Evolutionary conservation across 129 eudicot genomes (phyloP).

Genomic region (Pulicaria dysenterica): DNA sequence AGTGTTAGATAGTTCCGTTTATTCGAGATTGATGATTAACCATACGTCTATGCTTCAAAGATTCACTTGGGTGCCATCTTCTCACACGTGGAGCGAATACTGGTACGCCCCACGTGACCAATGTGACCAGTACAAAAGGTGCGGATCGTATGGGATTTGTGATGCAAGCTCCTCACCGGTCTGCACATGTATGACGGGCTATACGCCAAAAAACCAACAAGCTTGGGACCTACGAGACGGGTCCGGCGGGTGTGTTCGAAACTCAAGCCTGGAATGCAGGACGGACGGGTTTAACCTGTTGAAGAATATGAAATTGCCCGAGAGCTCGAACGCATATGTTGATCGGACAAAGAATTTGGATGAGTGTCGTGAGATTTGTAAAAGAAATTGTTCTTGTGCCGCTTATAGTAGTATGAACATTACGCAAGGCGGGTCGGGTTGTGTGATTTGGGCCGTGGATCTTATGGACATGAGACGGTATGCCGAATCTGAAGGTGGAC

Average conservation of each 20-base stretch:
- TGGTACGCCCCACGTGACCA: slow-evolving; percentile 72
- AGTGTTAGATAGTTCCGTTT: slow-evolving; percentile 27
- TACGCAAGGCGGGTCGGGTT: slow-evolving; percentile 56
- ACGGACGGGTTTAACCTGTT: slow-evolving; percentile 51
- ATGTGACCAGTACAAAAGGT: slow-evolving; percentile 53
- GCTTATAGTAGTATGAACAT: slow-evolving; percentile 59
- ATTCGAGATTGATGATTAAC: slow-evolving; percentile 48
- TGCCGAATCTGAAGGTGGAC: slow-evolving; percentile 73
- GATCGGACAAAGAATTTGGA: slow-evolving; percentile 42
- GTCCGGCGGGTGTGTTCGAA: slow-evolving; percentile 68
- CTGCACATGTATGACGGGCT: slow-evolving; percentile 58
- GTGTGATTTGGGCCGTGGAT: slow-evolving; percentile 65
- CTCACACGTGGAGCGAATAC: slow-evolving; percentile 45
- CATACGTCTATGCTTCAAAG: slow-evolving; percentile 40
- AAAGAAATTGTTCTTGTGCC: slow-evolving; percentile 51
- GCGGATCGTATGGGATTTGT: slow-evolving; percentile 64
- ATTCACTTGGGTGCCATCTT: slow-evolving; percentile 52
- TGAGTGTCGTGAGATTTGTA: slow-evolving; percentile 49
- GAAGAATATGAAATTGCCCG: slow-evolving; percentile 69
- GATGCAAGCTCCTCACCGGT: slow-evolving; percentile 42
- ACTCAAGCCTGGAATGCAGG: slow-evolving; percentile 44
- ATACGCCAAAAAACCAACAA: slow-evolving; percentile 41
- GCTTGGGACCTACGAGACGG: slow-evolving; percentile 73
- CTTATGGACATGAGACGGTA: slow-evolving; percentile 71
- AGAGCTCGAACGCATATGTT: slow-evolving; percentile 48